Evolutionary conservation across 1,139 yeast genomes (phyloP).

Genomic region (Geotrichum cucujoidarum): DNA sequence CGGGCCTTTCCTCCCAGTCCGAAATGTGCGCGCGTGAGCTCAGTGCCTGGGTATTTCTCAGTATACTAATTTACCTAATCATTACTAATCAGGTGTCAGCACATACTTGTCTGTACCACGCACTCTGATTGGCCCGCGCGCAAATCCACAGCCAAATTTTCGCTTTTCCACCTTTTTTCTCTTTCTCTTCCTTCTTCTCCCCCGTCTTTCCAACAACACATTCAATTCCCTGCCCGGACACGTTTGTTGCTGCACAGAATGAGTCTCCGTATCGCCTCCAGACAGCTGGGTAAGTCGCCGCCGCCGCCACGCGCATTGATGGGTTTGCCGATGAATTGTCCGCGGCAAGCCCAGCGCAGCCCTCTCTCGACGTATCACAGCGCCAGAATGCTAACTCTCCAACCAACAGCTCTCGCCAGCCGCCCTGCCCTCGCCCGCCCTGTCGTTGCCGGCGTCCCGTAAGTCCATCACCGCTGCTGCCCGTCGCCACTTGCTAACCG

Average conservation of each 20-base stretch:
- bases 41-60: neutral
- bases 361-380: too few relatives aligned
- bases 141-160: slow-evolving; percentile 5
- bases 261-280: slow-evolving; percentile 32
- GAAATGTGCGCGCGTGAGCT: neutral
- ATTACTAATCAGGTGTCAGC: neutral
- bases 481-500: neutral
- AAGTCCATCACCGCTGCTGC: slow-evolving; percentile 17
- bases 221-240: too few relatives aligned
- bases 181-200: slow-evolving; percentile 3
- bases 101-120: neutral
- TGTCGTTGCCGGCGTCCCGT: slow-evolving; percentile 23
- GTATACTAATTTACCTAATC: neutral
- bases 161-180: neutral
- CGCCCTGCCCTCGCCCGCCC: slow-evolving; percentile 25
- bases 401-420: slow-evolving; percentile 19
- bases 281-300: slow-evolving; percentile 28
- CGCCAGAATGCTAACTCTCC: neutral
- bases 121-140: slow-evolving; percentile 9
- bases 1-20: slow-evolving; percentile 9
- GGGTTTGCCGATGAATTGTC: too few relatives aligned
- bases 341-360: too few relatives aligned
- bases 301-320: too few relatives aligned
- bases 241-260: slow-evolving; percentile 19
- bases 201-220: too few relatives aligned